These are phyloP conservation scores for Arachnomyces sp. DNA, from an alignment of 2,329 filamentous ascomycete species.

Conservation along the genomic window DNA sequence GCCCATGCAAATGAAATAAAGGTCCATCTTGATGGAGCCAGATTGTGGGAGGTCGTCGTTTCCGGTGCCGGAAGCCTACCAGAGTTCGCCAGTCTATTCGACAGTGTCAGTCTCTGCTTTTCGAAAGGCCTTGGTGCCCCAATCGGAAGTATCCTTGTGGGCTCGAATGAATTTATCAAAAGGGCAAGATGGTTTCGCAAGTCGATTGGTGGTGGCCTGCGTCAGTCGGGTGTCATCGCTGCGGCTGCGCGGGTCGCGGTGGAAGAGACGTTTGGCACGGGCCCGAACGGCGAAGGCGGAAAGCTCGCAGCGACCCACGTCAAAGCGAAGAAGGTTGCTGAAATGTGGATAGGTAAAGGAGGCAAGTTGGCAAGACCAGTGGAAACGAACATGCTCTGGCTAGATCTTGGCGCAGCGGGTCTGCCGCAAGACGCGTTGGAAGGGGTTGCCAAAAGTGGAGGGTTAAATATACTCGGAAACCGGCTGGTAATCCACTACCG, in stretches of 20 bases:
- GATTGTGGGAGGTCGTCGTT: slow-evolving; percentile 73
- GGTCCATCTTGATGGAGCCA: slow-evolving; percentile 71
- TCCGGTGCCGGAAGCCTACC: slow-evolving; percentile 59
- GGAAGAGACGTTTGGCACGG: slow-evolving; percentile 66
- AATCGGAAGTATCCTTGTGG: slow-evolving; percentile 67
- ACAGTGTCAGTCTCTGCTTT: slow-evolving; percentile 71
- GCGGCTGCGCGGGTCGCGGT: slow-evolving; percentile 69
- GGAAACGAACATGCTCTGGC: slow-evolving; percentile 90
- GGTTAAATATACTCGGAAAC: slow-evolving; percentile 49
- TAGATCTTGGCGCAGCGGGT: slow-evolving; percentile 60
- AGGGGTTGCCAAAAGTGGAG: slow-evolving; percentile 48
- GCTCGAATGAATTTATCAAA: slow-evolving; percentile 51
- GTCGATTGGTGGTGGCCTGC: slow-evolving; percentile 68
- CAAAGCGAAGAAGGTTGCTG: slow-evolving; percentile 55
- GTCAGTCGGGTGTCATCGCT: slow-evolving; percentile 69
- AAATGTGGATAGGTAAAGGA: slow-evolving; percentile 61
- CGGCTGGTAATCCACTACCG: slow-evolving; percentile 63
- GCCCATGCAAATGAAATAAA: slow-evolving; percentile 57
- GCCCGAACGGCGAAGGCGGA: slow-evolving; percentile 52
- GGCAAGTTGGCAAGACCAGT: slow-evolving; percentile 62
- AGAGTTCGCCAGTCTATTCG: slow-evolving; percentile 62
- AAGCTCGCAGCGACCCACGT: slow-evolving; percentile 54
- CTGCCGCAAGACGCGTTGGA: slow-evolving; percentile 48
- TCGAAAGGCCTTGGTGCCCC: slow-evolving; percentile 77
- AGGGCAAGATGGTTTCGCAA: slow-evolving; percentile 71